Percentiles rank a stretch among this genome's conserved stretches.
These are phyloP conservation scores for Penicillium expansum DNA, from an alignment of 2,329 filamentous ascomycete genomes.

Conservation along the genomic window DNA sequence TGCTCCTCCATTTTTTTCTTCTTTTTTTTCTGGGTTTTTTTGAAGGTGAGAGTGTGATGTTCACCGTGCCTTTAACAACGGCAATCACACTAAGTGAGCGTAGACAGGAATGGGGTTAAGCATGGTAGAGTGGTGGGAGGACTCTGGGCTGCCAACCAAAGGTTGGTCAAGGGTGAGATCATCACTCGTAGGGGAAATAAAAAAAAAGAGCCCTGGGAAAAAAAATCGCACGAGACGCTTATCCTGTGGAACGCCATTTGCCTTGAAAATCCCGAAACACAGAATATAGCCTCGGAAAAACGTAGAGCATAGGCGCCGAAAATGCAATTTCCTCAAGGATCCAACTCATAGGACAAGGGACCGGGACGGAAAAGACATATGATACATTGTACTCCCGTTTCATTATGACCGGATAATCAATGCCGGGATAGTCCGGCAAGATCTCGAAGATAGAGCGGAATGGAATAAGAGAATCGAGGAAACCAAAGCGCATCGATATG, in stretches of 20 bases:
- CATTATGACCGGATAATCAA: conserved; percentile 18
- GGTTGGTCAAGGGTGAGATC: conserved; percentile 4
- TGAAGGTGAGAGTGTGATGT: neutral
- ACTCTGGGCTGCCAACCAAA: neutral
- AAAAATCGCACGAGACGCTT: neutral
- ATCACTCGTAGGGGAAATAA: conserved; percentile 1
- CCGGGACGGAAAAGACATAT: conserved; percentile 23
- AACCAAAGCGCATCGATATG: neutral
- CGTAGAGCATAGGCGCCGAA: conserved; percentile 13
- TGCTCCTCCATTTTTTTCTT: conserved; percentile 28
- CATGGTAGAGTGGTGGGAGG: neutral
- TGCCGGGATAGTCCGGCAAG: conserved; percentile 2
- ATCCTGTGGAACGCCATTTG: conserved; percentile 19
- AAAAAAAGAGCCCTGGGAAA: conserved; percentile 1
- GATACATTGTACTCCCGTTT: conserved; percentile 29
- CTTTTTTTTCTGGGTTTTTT: conserved; percentile 14
- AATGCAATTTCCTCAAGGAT: conserved; percentile 16
- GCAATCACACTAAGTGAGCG: neutral
- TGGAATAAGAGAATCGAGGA: neutral
- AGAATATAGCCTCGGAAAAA: conserved; percentile 5
- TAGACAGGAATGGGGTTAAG: neutral
- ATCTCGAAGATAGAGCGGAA: neutral
- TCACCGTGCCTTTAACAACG: neutral
- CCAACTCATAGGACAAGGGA: conserved; percentile 1
- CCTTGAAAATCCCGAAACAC: conserved; percentile 15